Conservation (phyloP, 805 yeast species). For the Pichia ethanolica region DNA sequence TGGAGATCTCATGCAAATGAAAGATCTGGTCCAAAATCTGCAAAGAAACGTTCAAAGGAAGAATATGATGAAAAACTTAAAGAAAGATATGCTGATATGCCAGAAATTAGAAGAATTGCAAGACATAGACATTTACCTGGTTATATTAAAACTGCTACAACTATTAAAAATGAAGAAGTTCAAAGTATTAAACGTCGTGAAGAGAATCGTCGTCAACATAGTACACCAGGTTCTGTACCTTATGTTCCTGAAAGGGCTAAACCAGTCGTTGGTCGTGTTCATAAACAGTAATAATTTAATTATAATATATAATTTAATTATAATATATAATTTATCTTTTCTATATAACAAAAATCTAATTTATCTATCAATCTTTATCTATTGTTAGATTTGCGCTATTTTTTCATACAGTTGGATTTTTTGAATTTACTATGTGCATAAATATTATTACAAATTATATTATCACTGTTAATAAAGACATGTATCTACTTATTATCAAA, state of each 20-base stretch:
- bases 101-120: slow-evolving; percentile 83
- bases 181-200: slow-evolving; percentile 73
- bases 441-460: too few relatives aligned
- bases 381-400: too few relatives aligned
- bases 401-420: too few relatives aligned
- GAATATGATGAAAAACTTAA: slow-evolving; percentile 90
- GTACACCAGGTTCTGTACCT: slow-evolving; percentile 54
- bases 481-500: too few relatives aligned
- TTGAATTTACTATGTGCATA: too few relatives aligned
- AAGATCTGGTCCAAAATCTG: slow-evolving; percentile 70
- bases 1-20: slow-evolving; percentile 91
- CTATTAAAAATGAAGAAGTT: slow-evolving; percentile 71
- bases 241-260: slow-evolving; percentile 70
- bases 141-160: slow-evolving; percentile 81
- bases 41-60: slow-evolving; percentile 71
- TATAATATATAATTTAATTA: too few relatives aligned
- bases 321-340: neutral
- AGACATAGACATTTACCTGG: slow-evolving; percentile 90
- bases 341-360: neutral
- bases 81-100: slow-evolving; percentile 92
- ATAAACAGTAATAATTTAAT: slow-evolving; percentile 31
- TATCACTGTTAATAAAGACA: too few relatives aligned
- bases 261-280: slow-evolving; percentile 79
- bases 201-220: slow-evolving; percentile 73
- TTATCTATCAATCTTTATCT: neutral